Percentiles rank a stretch among this genome's conserved stretches.
These are phyloP conservation scores for Termitomyces sp. DNA, from an alignment of 768 basidiomycete species.

Conservation along the genomic window DNA sequence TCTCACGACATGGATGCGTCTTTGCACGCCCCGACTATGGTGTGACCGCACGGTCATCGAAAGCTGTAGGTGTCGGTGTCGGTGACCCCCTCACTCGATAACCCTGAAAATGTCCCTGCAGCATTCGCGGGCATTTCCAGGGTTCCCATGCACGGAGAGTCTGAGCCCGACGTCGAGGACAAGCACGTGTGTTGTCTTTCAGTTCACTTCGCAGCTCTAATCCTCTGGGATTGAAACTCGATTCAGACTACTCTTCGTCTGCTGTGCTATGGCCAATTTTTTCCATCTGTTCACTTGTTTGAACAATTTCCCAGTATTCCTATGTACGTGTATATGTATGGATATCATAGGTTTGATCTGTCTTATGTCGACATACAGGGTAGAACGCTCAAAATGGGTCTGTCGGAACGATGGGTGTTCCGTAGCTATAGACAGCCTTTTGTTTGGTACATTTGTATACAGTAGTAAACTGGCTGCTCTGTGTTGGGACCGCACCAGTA, in stretches of 20 bases:
- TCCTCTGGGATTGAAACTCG: constrained; percentile 25
- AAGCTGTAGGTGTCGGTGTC: not conserved
- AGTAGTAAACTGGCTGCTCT: too few relatives aligned
- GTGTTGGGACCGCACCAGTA: too few relatives aligned
- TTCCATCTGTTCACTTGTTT: constrained; percentile 10
- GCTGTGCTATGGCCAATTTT: constrained; percentile 22
- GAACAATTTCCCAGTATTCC: not conserved
- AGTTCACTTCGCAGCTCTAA: constrained; percentile 66
- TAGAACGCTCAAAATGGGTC: too few relatives aligned
- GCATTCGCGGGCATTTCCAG: too few relatives aligned
- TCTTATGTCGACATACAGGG: too few relatives aligned
- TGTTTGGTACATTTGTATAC: too few relatives aligned
- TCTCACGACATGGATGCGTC: not conserved
- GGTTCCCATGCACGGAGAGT: constrained; percentile 3
- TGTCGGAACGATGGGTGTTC: too few relatives aligned
- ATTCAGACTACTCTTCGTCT: constrained; percentile 45
- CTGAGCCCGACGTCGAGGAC: constrained; percentile 1
- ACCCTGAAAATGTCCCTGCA: too few relatives aligned
- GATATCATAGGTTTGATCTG: too few relatives aligned
- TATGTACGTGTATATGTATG: too few relatives aligned
- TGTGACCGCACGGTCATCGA: not conserved
- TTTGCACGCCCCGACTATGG: not conserved
- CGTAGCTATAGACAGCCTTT: too few relatives aligned
- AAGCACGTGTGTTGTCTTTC: constrained; percentile 36
- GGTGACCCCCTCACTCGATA: not conserved